These are phyloP conservation scores for Naumovozyma dairenensis DNA, from an alignment of 805 yeast species.

Conservation along the genomic window DNA sequence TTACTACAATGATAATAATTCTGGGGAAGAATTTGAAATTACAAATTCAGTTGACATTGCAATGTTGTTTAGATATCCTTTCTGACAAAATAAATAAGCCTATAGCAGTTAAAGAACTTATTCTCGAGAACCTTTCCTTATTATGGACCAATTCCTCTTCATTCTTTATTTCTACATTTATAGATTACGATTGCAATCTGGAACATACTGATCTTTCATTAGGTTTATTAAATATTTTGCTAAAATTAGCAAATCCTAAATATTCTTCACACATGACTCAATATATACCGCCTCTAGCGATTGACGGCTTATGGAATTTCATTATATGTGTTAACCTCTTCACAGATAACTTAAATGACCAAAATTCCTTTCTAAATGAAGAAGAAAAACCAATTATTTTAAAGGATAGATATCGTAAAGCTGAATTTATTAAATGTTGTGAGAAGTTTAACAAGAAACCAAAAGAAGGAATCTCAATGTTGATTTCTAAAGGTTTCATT, in stretches of 20 bases:
- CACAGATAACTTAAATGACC: not conserved
- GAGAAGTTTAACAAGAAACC: constrained; percentile 69
- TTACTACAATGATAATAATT: constrained; percentile 60
- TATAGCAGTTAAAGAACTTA: constrained; percentile 53
- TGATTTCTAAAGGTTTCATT: constrained; percentile 56
- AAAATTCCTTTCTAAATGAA: too few species aligned
- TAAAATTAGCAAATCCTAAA: constrained; percentile 75
- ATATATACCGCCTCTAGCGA: constrained; percentile 81
- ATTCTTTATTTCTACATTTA: constrained; percentile 63
- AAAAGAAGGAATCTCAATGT: constrained; percentile 55
- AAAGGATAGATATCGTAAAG: constrained; percentile 39
- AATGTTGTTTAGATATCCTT: constrained; percentile 49
- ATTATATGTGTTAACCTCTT: too few species aligned
- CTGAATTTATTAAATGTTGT: constrained; percentile 64
- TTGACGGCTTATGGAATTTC: constrained; percentile 89
- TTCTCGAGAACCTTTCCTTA: constrained; percentile 72
- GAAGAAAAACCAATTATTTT: constrained; percentile 12
- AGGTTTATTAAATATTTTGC: constrained; percentile 55
- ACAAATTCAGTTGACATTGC: constrained; percentile 66
- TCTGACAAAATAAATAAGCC: constrained; percentile 25
- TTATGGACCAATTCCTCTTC: constrained; percentile 70
- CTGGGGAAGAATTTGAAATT: constrained; percentile 55
- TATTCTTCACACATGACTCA: constrained; percentile 69
- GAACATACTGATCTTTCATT: constrained; percentile 73
- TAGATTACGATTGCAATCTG: constrained; percentile 81